A percentile compares a stretch with the other conserved stretches of the same genome.
Evolutionary conservation across 768 basidiomycete species (phyloP).

Genomic region (Mycena maculata): DNA sequence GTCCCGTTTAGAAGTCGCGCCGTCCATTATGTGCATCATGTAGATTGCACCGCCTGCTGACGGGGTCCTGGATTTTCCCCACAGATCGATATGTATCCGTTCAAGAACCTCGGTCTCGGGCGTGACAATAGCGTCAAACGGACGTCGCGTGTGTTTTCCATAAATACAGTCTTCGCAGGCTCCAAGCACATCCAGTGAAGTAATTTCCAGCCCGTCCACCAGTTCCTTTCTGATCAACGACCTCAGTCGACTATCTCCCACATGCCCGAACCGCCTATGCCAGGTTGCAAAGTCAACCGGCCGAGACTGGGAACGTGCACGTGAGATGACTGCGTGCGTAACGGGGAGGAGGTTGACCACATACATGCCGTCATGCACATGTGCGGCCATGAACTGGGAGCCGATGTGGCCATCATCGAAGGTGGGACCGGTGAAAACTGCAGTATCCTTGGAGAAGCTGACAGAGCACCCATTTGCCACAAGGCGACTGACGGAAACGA

Average conservation of each 20-base stretch:
- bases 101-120: neutral
- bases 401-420: no score
- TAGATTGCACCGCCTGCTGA: neutral
- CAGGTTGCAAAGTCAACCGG: neutral
- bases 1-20: neutral
- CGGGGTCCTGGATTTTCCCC: neutral
- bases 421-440: neutral
- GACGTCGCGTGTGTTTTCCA: neutral
- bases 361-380: neutral
- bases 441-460: neutral
- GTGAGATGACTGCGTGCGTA: neutral
- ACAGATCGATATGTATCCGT: neutral
- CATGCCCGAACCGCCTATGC: conserved; percentile 2
- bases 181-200: neutral
- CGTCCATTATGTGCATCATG: neutral
- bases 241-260: conserved; percentile 1
- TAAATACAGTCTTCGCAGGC: conserved; percentile 9
- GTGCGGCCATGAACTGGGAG: neutral
- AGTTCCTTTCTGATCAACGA: neutral
- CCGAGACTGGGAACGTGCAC: neutral
- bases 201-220: conserved; percentile 1
- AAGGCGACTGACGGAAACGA: conserved; percentile 1
- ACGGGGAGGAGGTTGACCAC: neutral
- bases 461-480: neutral
- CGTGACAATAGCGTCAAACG: neutral